Conservation (phyloP, 1,284 basidiomycete genomes). For the Microbotryum intermedium region DNA sequence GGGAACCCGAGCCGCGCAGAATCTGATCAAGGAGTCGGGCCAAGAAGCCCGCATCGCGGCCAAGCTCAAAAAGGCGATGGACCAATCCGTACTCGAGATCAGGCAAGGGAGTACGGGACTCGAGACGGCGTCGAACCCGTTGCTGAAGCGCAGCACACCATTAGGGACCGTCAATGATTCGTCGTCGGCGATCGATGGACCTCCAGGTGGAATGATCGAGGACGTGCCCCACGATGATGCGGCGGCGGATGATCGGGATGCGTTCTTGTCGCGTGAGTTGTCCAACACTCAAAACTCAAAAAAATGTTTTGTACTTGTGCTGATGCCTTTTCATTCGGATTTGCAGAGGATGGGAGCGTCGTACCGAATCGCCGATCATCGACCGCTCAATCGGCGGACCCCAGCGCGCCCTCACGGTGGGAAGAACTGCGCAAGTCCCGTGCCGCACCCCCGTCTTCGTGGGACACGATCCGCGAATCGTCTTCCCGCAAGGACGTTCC, state of each 20-base stretch:
- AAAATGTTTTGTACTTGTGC: no score
- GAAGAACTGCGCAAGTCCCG: conserved; percentile 17
- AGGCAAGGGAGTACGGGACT: background rate
- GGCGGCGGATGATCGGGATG: no score
- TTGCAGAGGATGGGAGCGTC: no score
- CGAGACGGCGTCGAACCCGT: background rate
- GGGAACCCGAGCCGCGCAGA: conserved; percentile 1
- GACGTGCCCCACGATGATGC: no score
- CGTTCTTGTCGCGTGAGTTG: no score
- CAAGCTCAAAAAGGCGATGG: background rate
- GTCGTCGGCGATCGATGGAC: no score
- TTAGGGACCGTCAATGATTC: no score
- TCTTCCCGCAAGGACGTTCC: background rate
- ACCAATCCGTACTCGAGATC: background rate
- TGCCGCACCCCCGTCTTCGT: conserved; percentile 10
- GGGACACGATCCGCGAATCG: conserved; percentile 17
- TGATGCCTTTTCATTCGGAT: no score
- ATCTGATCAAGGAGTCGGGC: background rate
- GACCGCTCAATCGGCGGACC: background rate
- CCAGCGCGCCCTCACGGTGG: conserved; percentile 6
- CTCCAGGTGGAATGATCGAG: no score
- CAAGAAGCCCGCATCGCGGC: background rate
- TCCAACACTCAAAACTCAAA: no score
- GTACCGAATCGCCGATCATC: no score
- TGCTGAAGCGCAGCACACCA: no score